Evolutionary conservation across 352 stramenopile genomes (phyloP), one percentile per base, ranked within the genome.

Genomic region (Peronospora belbahrii): DNA sequence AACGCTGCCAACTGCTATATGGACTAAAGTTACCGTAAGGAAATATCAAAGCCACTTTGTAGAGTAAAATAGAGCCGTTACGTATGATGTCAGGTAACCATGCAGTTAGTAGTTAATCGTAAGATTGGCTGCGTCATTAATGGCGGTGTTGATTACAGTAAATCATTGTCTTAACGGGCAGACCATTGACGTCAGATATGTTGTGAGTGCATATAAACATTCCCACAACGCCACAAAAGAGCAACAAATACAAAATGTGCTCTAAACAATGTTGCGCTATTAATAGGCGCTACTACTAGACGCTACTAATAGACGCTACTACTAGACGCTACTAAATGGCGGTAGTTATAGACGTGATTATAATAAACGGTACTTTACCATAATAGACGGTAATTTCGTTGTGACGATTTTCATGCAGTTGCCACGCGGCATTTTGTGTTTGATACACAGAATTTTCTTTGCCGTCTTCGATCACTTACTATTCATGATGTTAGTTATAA

Each of bases 371-470:
- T n/a, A n/a, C n/a, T n/a, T n/a, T n/a, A n/a, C n/a, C n/a, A n/a
- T n/a, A n/a, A n/a, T n/a, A n/a, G n/a, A n/a, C n/a, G n/a, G n/a
- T n/a, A n/a, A 18, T 48, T 28, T 43, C 57, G 52, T 59, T 10
- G 28, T 41, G 58, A 67, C 58, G 39, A 67, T 39, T 32, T 17
- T 20, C 39, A 41, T 32, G 27, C 20, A 39, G n/a, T 14, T 59
- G 56, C 56, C 50, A 68, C 55, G 55, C 55, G 59, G 59, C 59
- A 68, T 20, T 42, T 64, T 14, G 42, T 55, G 55, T 45, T 13
- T 7, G 4, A 30, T 48, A 60, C 40, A 52, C 35, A 1, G 22
- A 15, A 30, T 33, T 30, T 48, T 57, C 9, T 48, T 24, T 36
- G 47, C 36, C 6, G 1, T 8, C 23, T 27, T 5, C n/a, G n/a